phyloP scores from a whole-genome alignment of 352 stramenopile species.

The Phytophthora pistaciae region DNA sequence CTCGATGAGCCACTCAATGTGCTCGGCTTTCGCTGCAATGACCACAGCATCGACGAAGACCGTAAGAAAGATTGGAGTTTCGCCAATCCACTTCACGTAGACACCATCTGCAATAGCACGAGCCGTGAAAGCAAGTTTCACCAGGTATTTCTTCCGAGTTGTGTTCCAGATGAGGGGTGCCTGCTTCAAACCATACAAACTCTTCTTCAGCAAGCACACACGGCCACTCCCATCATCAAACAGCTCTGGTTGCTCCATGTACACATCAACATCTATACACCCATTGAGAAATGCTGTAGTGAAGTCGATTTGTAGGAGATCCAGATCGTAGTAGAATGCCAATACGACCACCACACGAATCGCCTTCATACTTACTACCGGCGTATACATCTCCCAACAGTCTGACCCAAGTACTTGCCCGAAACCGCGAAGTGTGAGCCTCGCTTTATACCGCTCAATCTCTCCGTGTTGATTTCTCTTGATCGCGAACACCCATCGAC shows the following conservation, averaged over 20 bases:
- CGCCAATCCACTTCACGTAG: neutral
- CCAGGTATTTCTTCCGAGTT: neutral
- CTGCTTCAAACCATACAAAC: neutral
- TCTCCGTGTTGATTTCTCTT: neutral
- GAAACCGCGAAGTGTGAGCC: neutral
- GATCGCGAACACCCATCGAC: neutral
- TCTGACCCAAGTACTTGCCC: neutral
- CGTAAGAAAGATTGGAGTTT: neutral
- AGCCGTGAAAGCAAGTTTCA: neutral
- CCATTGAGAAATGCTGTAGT: neutral
- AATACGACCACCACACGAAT: neutral
- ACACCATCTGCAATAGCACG: neutral
- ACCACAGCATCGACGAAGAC: neutral
- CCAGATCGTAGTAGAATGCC: neutral
- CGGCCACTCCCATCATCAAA: neutral
- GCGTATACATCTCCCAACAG: neutral
- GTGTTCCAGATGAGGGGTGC: neutral
- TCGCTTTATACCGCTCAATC: neutral
- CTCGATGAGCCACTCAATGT: neutral
- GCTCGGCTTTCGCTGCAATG: neutral
- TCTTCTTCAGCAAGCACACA: neutral
- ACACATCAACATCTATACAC: neutral
- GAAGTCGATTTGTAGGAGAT: neutral
- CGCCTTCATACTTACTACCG: neutral
- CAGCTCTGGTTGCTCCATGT: neutral